Conservation (phyloP, 495 filamentous ascomycete species). For the Podospora didyma region DNA sequence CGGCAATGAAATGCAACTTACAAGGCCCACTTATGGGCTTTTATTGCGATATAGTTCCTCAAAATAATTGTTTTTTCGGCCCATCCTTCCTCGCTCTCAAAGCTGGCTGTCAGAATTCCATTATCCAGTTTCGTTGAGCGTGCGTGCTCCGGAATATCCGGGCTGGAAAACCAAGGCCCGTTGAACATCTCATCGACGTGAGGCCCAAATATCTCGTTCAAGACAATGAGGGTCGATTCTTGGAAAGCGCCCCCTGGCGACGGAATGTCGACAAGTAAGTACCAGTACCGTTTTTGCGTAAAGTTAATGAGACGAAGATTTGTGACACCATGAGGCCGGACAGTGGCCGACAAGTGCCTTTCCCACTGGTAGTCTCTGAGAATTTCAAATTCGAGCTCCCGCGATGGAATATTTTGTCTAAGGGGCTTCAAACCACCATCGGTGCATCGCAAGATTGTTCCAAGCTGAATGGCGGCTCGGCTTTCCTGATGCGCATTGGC, state of each 20-base stretch:
- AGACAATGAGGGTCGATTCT: background rate
- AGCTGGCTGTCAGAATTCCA: background rate
- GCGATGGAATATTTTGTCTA: background rate
- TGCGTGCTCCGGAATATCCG: background rate
- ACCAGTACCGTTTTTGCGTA: background rate
- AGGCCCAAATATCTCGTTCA: background rate
- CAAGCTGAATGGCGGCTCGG: background rate
- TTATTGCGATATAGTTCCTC: background rate
- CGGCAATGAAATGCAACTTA: background rate
- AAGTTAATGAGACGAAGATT: background rate
- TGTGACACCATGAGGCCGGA: background rate
- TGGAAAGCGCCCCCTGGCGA: background rate
- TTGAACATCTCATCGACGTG: background rate
- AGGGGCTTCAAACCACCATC: background rate
- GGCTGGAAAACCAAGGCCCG: background rate
- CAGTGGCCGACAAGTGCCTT: background rate
- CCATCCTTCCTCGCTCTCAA: background rate
- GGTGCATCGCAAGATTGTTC: background rate
- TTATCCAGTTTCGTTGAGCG: background rate
- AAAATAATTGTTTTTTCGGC: background rate
- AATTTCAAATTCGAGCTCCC: background rate
- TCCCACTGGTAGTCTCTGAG: background rate
- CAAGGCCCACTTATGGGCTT: background rate
- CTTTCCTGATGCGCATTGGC: background rate
- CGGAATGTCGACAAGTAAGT: background rate